Evolutionary conservation across 2,329 filamentous ascomycete genomes (phyloP), one percentile per base, ranked within the genome.

Genomic region (Claviceps sp.): DNA sequence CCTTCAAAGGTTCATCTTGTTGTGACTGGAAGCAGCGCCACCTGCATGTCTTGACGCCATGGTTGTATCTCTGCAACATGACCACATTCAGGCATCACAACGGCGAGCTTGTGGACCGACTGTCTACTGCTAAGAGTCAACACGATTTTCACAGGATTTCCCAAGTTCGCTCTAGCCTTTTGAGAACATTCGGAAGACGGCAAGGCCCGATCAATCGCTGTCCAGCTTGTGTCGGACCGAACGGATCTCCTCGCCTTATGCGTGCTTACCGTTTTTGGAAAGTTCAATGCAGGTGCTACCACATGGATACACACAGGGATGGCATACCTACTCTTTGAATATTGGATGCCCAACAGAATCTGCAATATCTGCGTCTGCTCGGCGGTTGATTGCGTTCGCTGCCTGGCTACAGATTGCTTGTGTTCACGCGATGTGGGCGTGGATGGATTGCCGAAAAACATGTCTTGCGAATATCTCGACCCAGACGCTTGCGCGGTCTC

Each of bases 161-260:
- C 7, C 16, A n/a, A 20, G 44, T 47, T 47, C n/a, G 8, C 4
- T 43, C 44, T 16, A 16, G 5, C 44, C 16, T 37, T 38, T 38
- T 14, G 18, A 22, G 45, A 22, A 11, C 30, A 34, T 11, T 34
- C 30, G 30, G 30, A 9, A 18, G 5, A 36, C 18, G 22, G 13
- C 11, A 26, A 22, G 20, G 42, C 38, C 34, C 34, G 46, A 48
- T 34, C 9, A 24, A 26, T 40, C 20, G 36, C 5, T 26, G 4
- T 40, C 14, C 36, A 16, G 47, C 47, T 48, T 16, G 5, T n/a
- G 40, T 50, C 48, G 48, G 48, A 50, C 48, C 41, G 48, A 50
- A 45, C 41, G n/a, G 48, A 34, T 43, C 30, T 24, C 48, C 38
- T 18, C 48, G 37, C 38, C 24, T n/a, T 16, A 24, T 45, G 43